A percentile compares a stretch with the other conserved stretches of the same genome.
phyloP scores from a whole-genome alignment of 1,284 basidiomycete genomes.

The Paramarasmius palmivorus region DNA sequence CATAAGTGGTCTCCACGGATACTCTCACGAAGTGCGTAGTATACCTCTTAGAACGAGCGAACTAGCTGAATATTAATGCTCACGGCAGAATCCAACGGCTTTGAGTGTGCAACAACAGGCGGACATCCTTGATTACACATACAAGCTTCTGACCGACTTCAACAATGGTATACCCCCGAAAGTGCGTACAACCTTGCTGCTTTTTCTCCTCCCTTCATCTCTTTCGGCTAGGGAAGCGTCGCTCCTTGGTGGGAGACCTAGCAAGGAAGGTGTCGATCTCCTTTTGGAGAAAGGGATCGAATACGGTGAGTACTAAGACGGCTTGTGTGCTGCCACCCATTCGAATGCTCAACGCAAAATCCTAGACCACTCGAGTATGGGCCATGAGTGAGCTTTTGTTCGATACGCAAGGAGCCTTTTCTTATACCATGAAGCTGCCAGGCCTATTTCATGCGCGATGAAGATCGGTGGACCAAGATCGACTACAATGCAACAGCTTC shows the following conservation, averaged over 20 bases:
- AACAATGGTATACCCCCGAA: slow-evolving; percentile 47
- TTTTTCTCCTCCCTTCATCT: neutral
- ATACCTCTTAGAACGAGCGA: neutral
- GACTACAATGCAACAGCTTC: slow-evolving; percentile 61
- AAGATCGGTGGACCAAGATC: slow-evolving; percentile 77
- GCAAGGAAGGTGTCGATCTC: slow-evolving; percentile 67
- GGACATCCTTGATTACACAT: slow-evolving; percentile 72
- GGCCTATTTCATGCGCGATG: slow-evolving; percentile 70
- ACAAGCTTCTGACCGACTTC: slow-evolving; percentile 67
- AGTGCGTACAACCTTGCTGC: no score
- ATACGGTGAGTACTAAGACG: no score
- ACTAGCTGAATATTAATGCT: slow-evolving; percentile 22
- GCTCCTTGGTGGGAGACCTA: slow-evolving; percentile 84
- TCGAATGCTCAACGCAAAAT: slow-evolving; percentile 17
- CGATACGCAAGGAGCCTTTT: no score
- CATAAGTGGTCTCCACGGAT: slow-evolving; percentile 67
- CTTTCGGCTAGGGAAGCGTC: slow-evolving; percentile 40
- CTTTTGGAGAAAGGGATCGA: slow-evolving; percentile 75
- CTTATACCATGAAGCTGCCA: slow-evolving; percentile 55
- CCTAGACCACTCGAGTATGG: no score
- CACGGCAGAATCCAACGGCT: slow-evolving; percentile 60
- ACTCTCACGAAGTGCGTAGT: slow-evolving; percentile 62
- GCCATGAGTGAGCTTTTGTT: slow-evolving; percentile 1
- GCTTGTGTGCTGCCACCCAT: no score
- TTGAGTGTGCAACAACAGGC: slow-evolving; percentile 70